Conservation (phyloP, 768 basidiomycete genomes). For the Pluteus cervinus region DNA sequence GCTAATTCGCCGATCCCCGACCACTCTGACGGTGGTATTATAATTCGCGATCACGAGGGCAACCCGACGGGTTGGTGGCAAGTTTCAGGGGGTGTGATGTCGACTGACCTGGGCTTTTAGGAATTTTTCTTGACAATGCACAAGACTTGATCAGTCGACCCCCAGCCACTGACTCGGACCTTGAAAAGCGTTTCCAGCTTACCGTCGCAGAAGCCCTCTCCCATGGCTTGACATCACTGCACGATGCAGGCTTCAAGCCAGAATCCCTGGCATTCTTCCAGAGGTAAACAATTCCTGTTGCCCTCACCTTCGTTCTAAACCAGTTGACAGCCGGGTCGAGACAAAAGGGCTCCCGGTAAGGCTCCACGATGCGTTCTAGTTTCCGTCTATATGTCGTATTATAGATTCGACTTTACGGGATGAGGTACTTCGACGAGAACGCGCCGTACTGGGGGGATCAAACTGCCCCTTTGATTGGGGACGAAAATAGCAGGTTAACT, state of each 20-base stretch:
- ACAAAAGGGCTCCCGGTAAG: conserved; percentile 1
- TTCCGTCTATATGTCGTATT: conserved; percentile 4
- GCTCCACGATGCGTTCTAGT: conserved; percentile 1
- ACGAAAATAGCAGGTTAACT: no score
- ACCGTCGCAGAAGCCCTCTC: conserved; percentile 49
- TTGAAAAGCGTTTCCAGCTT: conserved; percentile 39
- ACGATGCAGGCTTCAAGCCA: conserved; percentile 59
- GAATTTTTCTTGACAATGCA: conserved; percentile 66
- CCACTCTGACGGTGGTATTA: conserved; percentile 57
- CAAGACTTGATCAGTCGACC: conserved; percentile 52
- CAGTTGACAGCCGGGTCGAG: no score
- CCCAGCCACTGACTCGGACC: conserved; percentile 42
- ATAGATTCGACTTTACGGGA: conserved; percentile 54
- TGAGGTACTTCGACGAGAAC: conserved; percentile 48
- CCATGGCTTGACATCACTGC: conserved; percentile 59
- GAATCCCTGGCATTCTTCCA: conserved; percentile 53
- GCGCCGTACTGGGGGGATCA: conserved; percentile 58
- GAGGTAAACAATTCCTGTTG: conserved; percentile 23
- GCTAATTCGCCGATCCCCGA: conserved; percentile 44
- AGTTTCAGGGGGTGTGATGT: not conserved
- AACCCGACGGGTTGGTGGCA: conserved; percentile 47
- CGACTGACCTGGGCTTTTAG: conserved; percentile 18
- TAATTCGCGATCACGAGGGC: conserved; percentile 49
- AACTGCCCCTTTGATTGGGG: no score
- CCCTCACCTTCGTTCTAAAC: no score